These are phyloP conservation scores for Corylus heterophylla DNA, from an alignment of 306 rosid genomes.

Conservation along the genomic window DNA sequence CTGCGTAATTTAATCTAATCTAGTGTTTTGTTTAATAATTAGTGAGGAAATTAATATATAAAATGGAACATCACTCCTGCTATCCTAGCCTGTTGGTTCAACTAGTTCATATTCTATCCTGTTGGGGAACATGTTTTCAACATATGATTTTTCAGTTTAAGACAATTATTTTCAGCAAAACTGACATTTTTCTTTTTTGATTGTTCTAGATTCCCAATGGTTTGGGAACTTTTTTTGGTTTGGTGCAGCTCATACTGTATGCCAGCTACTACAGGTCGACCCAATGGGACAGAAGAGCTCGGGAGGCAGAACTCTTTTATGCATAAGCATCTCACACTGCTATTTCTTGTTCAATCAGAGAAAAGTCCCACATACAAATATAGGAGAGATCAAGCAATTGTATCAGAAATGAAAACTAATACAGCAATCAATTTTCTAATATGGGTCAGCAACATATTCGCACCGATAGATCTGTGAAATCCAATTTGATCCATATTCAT, in stretches of 20 bases:
- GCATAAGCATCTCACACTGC: slow-evolving; percentile 6
- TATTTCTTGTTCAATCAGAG: not conserved
- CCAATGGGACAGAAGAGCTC: slow-evolving; percentile 31
- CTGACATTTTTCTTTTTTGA: not conserved
- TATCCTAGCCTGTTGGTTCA: too few species aligned
- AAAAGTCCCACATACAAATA: not conserved
- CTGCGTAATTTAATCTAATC: too few species aligned
- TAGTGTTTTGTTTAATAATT: too few species aligned
- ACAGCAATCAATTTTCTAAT: not conserved
- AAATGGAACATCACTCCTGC: too few species aligned
- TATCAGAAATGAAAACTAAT: not conserved
- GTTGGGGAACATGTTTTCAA: too few species aligned
- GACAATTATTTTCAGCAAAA: too few species aligned
- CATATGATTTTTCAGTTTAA: too few species aligned
- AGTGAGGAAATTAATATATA: too few species aligned
- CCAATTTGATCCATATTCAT: too few species aligned
- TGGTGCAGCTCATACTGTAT: slow-evolving; percentile 60
- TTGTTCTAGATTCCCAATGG: slow-evolving; percentile 50
- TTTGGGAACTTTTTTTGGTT: slow-evolving; percentile 61
- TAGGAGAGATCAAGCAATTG: not conserved
- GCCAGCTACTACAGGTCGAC: slow-evolving; percentile 58
- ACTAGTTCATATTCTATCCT: too few species aligned
- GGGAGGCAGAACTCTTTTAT: slow-evolving; percentile 26
- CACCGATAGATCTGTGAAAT: too few species aligned
- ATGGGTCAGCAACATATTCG: not conserved